Conservation (phyloP, 257 asterid species). For the Petunia axillaris region DNA sequence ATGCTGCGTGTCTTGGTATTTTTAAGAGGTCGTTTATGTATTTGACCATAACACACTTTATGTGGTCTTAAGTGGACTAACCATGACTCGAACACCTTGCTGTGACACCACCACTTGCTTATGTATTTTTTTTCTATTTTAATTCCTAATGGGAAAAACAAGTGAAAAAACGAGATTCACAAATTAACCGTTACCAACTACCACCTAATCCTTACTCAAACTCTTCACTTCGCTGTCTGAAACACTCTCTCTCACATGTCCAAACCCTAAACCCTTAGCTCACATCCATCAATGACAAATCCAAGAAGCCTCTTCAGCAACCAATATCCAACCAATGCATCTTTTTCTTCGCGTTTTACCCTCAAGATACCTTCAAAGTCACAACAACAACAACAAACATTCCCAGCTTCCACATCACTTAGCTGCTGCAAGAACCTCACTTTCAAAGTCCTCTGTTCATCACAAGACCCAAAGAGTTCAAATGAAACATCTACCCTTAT, state of each 20-base stretch:
- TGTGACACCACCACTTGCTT: background rate
- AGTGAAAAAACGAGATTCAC: slow-evolving; percentile 63
- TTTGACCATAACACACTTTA: too few relatives aligned
- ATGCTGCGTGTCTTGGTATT: too few relatives aligned
- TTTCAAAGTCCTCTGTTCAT: slow-evolving; percentile 43
- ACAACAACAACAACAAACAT: slow-evolving; percentile 37
- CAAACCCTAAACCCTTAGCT: slow-evolving; percentile 37
- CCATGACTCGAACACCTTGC: slow-evolving; percentile 9
- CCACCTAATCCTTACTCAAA: slow-evolving; percentile 35
- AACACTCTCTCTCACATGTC: slow-evolving; percentile 27
- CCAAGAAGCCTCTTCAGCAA: slow-evolving; percentile 33
- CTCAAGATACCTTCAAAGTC: slow-evolving; percentile 36
- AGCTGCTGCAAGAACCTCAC: slow-evolving; percentile 24
- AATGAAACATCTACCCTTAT: slow-evolving; percentile 38
- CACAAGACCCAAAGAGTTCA: slow-evolving; percentile 39
- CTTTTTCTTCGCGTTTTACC: slow-evolving; percentile 46
- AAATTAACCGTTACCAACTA: slow-evolving; percentile 38
- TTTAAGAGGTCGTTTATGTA: too few relatives aligned
- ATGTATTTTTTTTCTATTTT: background rate
- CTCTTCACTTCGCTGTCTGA: slow-evolving; percentile 29
- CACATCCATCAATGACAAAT: slow-evolving; percentile 44
- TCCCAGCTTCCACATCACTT: slow-evolving; percentile 32
- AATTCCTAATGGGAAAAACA: slow-evolving; percentile 1
- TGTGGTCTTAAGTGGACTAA: too few relatives aligned
- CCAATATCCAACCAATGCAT: slow-evolving; percentile 37